phyloP scores from a whole-genome alignment of 768 basidiomycete species.

The Phanerochaete carnosa region DNA sequence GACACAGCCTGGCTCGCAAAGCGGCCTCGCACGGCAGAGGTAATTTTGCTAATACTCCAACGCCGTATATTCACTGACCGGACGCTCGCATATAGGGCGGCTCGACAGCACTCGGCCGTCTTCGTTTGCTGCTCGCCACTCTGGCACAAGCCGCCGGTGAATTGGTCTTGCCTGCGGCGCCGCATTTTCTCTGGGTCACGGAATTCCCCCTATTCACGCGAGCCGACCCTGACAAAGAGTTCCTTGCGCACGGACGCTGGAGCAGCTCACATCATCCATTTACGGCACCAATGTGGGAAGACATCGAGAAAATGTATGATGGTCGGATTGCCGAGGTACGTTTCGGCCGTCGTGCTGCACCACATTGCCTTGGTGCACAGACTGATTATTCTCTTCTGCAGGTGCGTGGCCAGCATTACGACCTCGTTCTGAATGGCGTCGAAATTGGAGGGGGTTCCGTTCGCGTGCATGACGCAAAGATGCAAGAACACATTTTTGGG shows the following conservation, averaged over 20 bases:
- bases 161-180: slow-evolving; percentile 48
- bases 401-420: slow-evolving; percentile 95
- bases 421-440: slow-evolving; percentile 89
- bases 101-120: slow-evolving; percentile 75
- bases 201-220: slow-evolving; percentile 92
- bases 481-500: slow-evolving; percentile 83
- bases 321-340: slow-evolving; percentile 57
- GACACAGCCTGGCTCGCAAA: slow-evolving; percentile 48
- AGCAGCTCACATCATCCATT: slow-evolving; percentile 94
- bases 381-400: slow-evolving; percentile 24
- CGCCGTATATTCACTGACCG: neutral
- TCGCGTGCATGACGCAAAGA: slow-evolving; percentile 80
- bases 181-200: slow-evolving; percentile 93
- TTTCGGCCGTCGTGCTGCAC: neutral
- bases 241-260: slow-evolving; percentile 84
- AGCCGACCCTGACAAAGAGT: slow-evolving; percentile 84
- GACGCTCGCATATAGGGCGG: slow-evolving; percentile 61
- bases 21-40: slow-evolving; percentile 51
- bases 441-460: slow-evolving; percentile 96
- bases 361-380: neutral
- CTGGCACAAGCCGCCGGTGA: slow-evolving; percentile 60
- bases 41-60: slow-evolving; percentile 17
- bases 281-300: slow-evolving; percentile 92
- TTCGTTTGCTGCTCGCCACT: slow-evolving; percentile 65
- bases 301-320: slow-evolving; percentile 70